Evolutionary conservation across 2,329 filamentous ascomycete species (phyloP), one percentile per base, ranked within the genome.

Genomic region (Fusarium tricinctum): DNA sequence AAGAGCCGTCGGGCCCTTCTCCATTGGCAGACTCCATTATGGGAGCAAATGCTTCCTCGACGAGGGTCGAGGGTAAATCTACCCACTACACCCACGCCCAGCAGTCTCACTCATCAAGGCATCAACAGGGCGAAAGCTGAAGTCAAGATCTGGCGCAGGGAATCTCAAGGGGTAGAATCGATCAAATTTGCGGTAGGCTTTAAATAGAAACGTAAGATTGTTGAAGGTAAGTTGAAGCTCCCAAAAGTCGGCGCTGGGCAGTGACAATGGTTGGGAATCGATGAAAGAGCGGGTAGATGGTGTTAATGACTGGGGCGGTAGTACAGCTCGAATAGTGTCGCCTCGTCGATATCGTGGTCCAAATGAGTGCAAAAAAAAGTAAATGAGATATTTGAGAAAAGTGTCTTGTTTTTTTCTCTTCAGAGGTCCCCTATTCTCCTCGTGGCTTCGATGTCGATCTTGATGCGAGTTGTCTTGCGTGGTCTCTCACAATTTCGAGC

Each of bases 1-100:
- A 94, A 61, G 91, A 91, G 81, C 86, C 91, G 84, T 94, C 92
- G 60, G 89, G 89, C 79, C 88, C 90, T 72, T 92, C 77, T 58
- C 73, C 73, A 33, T 78, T 70, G 48, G 67, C 57, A 46, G 74
- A 68, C 42, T 77, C 76, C 77, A 79, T 79, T 63, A 56, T 71
- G 59, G 60, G 59, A 66, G 63, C 43, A 66, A 61, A 66, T 77
- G 68, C 52, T 69, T 67, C 56, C 61, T 68, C 70, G 63, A 66
- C 63, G 68, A 76, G 74, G 75, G 71, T 70, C 71, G 64, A 74
- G 72, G 73, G 75, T 66, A 63, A 38, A 70, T 57, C 63, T 73
- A 73, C 75, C 77, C 79, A 76, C 80, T 74, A 76, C 77, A 78
- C 75, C 76, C 75, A 77, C 73, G 74, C 66, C 72, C 55, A 74